phyloP scores from a whole-genome alignment of 345 rosid genomes.

The Boechera stricta region DNA sequence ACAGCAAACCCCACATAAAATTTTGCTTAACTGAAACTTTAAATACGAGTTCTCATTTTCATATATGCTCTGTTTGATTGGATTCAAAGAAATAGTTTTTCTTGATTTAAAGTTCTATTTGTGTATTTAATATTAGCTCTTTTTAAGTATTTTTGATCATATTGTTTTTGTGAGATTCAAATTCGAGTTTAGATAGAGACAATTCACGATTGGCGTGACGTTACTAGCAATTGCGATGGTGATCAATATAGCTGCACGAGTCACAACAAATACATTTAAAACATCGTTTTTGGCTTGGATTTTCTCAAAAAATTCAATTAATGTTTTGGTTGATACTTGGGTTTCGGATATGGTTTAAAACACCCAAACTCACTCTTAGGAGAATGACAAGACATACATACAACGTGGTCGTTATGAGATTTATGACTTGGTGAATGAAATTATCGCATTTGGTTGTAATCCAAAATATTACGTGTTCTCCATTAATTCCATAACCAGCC shows the following conservation, averaged over 20 bases:
- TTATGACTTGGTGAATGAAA: conserved; percentile 13
- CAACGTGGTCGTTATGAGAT: not conserved
- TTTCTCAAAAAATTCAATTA: not conserved
- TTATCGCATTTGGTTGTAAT: conserved; percentile 7
- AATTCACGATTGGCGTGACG: not conserved
- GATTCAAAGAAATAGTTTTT: conserved; percentile 2
- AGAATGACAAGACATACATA: conserved; percentile 19
- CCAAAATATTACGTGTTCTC: conserved; percentile 39
- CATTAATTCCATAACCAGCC: conserved; percentile 29
- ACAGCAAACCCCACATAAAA: conserved; percentile 19
- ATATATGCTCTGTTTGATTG: not conserved
- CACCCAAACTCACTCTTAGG: not conserved
- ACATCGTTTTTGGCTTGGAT: too few relatives aligned
- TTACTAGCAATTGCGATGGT: not conserved
- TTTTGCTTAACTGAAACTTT: not conserved
- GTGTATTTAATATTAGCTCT: not conserved
- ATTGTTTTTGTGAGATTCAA: not conserved
- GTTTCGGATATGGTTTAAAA: not conserved
- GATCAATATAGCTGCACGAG: not conserved
- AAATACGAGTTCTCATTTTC: not conserved
- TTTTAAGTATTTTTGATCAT: not conserved
- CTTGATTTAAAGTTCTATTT: not conserved
- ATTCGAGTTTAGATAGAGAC: not conserved
- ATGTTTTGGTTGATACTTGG: not conserved
- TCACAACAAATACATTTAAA: not conserved